phyloP scores from a whole-genome alignment of 495 filamentous ascomycete species.

The Cudoniella acicularis region DNA sequence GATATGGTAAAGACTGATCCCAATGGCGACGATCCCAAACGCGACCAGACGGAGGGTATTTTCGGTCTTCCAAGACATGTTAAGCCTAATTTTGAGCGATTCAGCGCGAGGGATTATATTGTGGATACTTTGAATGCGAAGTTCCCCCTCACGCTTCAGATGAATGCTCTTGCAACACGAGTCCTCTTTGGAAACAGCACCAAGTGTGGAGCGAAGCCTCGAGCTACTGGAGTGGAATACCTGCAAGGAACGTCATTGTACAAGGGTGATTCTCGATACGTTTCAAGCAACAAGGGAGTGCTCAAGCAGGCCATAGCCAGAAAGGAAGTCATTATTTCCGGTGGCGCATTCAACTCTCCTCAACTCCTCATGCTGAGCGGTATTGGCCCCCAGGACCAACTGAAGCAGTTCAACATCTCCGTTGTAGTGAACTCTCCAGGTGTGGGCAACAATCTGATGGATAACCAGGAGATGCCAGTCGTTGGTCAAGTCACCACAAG shows the following conservation, averaged over 20 bases:
- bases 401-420: slow-evolving; percentile 45
- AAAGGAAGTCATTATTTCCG: slow-evolving; percentile 61
- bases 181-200: slow-evolving; percentile 36
- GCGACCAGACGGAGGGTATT: slow-evolving; percentile 38
- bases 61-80: slow-evolving; percentile 42
- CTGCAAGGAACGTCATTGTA: slow-evolving; percentile 57
- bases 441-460: slow-evolving; percentile 64
- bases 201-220: slow-evolving; percentile 30
- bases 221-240: slow-evolving; percentile 60
- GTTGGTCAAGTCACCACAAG: slow-evolving; percentile 33
- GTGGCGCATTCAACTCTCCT: slow-evolving; percentile 58
- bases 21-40: slow-evolving; percentile 31
- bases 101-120: slow-evolving; percentile 40
- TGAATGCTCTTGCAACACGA: slow-evolving; percentile 43
- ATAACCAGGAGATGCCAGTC: slow-evolving; percentile 55
- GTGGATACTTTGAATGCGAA: slow-evolving; percentile 40
- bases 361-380: slow-evolving; percentile 63
- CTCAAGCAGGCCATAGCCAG: slow-evolving; percentile 48
- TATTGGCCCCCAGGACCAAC: slow-evolving; percentile 49
- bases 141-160: slow-evolving; percentile 41
- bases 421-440: slow-evolving; percentile 52
- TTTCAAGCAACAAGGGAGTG: slow-evolving; percentile 38
- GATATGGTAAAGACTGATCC: slow-evolving; percentile 36
- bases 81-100: slow-evolving; percentile 36
- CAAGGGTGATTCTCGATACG: slow-evolving; percentile 47